Evolutionary conservation across 129 eudicot genomes (phyloP).

Genomic region (Helichrysum umbraculigerum): DNA sequence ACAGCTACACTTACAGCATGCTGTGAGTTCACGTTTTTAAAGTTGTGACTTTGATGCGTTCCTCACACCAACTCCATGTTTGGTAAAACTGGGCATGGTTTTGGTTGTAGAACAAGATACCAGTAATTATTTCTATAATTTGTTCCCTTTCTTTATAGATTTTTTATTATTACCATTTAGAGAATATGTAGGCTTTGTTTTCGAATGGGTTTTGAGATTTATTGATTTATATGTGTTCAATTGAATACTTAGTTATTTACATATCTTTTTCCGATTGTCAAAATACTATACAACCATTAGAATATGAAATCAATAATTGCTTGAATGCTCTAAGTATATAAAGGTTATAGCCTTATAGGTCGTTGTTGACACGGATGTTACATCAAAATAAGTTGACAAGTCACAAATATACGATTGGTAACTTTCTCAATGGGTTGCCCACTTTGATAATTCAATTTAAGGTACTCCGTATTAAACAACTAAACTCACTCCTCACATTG

Average conservation of each 20-base stretch:
- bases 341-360: no score
- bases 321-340: no score
- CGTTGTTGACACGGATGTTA: no score
- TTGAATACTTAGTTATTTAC: neutral
- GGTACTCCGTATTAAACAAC: no score
- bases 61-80: conserved; percentile 13
- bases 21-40: conserved; percentile 27
- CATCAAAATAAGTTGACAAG: neutral
- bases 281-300: neutral
- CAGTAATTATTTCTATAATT: neutral
- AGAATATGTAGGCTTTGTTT: neutral
- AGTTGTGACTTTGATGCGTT: conserved; percentile 8
- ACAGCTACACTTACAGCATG: conserved; percentile 20
- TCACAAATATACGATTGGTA: no score
- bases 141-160: conserved; percentile 1
- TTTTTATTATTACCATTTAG: conserved; percentile 16
- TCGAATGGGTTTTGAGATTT: neutral
- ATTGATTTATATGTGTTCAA: neutral
- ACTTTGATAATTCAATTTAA: no score
- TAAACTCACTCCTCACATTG: no score
- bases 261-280: neutral
- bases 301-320: neutral
- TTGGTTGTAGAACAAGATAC: conserved; percentile 8
- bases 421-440: neutral
- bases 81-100: conserved; percentile 22